A percentile compares a stretch with the other conserved stretches of the same genome.
Evolutionary conservation across 2,329 filamentous ascomycete species (phyloP).

Genomic region (Xylaria sp.): DNA sequence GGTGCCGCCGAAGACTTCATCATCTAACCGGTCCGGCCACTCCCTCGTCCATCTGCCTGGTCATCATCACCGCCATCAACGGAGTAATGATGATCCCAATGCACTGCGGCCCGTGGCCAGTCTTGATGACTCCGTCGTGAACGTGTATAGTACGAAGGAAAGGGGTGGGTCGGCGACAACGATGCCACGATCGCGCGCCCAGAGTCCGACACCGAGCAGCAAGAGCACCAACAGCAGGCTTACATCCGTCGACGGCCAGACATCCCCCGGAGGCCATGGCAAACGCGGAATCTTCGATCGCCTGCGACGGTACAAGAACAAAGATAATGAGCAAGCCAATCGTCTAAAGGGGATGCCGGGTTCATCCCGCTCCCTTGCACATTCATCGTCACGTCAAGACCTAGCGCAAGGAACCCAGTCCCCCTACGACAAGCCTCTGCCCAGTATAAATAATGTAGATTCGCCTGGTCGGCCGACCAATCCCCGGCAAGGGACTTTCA

Average conservation of each 20-base stretch:
- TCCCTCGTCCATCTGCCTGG: slow-evolving; percentile 67
- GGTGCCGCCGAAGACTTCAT: slow-evolving; percentile 62
- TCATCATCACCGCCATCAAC: slow-evolving; percentile 67
- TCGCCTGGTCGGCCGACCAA: slow-evolving; percentile 29
- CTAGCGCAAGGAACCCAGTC: slow-evolving; percentile 44
- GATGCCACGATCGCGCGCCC: slow-evolving; percentile 60
- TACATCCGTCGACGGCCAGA: slow-evolving; percentile 55
- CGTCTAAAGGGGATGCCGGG: slow-evolving; percentile 53
- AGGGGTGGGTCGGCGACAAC: slow-evolving; percentile 48
- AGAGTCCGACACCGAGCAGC: slow-evolving; percentile 80
- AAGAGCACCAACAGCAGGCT: slow-evolving; percentile 62
- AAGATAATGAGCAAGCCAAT: slow-evolving; percentile 52
- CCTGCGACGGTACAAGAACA: slow-evolving; percentile 55
- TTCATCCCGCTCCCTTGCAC: slow-evolving; percentile 56
- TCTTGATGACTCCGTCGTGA: slow-evolving; percentile 70
- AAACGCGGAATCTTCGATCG: slow-evolving; percentile 56
- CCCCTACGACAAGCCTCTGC: slow-evolving; percentile 41
- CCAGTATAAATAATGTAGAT: slow-evolving; percentile 30
- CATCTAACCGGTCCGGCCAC: slow-evolving; percentile 62
- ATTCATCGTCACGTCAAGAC: slow-evolving; percentile 54
- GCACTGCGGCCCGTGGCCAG: slow-evolving; percentile 72
- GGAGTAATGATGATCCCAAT: slow-evolving; percentile 67
- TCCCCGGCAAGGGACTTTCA: slow-evolving; percentile 56
- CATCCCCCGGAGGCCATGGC: slow-evolving; percentile 59
- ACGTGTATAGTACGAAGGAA: slow-evolving; percentile 54